Base-by-base conservation (phyloP, 345 rosid species). In the Gossypium rotundifolium region DNA sequence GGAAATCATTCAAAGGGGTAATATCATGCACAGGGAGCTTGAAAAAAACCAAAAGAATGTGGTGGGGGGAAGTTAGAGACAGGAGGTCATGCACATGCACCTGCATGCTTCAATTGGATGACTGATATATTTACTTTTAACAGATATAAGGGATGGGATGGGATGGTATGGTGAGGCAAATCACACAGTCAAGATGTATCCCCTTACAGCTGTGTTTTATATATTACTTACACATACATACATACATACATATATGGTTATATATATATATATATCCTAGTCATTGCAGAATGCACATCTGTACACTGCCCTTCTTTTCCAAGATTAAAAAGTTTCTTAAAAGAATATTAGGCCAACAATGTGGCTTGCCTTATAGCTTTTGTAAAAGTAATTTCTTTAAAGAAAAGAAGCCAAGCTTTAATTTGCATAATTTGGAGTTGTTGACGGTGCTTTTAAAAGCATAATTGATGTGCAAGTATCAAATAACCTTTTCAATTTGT, bases 1-100 rank as follows among this genome's bases (percentile, higher is more conserved):
- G 51, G 18, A 66, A 22, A 67, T 22, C 12, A 40, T 42, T 10
- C 11, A 23, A 17, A 67, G 14, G 5, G 29, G 23, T 2, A 20
- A 11, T 11, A 70, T 38, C 55, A 55, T 65, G 75, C 71, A 33
- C 42, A 12, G 62, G 68, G 69, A 70, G 78, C 74, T 64, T 45
- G 23, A 38, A 76, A 76, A 79, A 11, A 11, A 23, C 16, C 5
- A 45, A 33, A 72, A 45, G 58, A 60, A 25, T 72, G 65, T 62
- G 75, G 73, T 29, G 73, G 66, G 38, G 74, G 74, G 18, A 16
- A 0, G 23, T 40, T 9, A 29, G 68, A n/a, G 27, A 60, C 64
- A 65, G 29, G 25, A 38, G 27, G 22, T 40, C 49, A 20, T 44
- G 70, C 52, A 3, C 58, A n/a, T 11, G 42, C 66, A 8, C 11